Evolutionary conservation across 1,284 basidiomycete genomes (phyloP).

Genomic region (Paramarasmius palmivorus): DNA sequence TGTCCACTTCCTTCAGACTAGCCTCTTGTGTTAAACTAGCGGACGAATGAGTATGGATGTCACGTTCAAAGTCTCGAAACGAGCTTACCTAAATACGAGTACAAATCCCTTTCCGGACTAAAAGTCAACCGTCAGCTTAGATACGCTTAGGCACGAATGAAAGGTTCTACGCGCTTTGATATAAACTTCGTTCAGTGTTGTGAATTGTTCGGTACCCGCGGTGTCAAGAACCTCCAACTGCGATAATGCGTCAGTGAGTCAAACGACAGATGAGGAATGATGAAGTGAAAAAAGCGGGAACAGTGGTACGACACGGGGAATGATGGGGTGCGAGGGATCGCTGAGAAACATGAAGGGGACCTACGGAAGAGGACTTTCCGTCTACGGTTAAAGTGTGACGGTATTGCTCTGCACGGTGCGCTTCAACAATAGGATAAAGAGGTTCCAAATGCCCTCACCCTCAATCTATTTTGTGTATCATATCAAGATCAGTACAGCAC

Average conservation of each 20-base stretch:
- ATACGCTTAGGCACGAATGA: background rate
- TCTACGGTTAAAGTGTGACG: conserved; percentile 61
- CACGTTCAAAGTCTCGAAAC: background rate
- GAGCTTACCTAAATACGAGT: conserved; percentile 73
- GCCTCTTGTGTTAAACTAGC: conserved; percentile 75
- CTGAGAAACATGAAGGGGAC: conserved; percentile 25
- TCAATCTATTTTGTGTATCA: conserved; percentile 5
- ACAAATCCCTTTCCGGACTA: conserved; percentile 78
- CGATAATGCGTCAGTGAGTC: conserved; percentile 11
- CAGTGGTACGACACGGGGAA: conserved; percentile 6
- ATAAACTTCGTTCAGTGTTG: conserved; percentile 75
- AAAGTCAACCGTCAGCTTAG: background rate
- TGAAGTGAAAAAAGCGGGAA: conserved; percentile 15
- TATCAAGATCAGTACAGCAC: background rate
- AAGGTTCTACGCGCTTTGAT: conserved; percentile 54
- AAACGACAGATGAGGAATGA: conserved; percentile 15
- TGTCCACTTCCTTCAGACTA: conserved; percentile 76
- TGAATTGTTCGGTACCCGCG: conserved; percentile 88
- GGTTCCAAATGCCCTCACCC: conserved; percentile 3
- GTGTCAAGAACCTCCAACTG: conserved; percentile 88
- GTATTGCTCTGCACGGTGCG: conserved; percentile 57
- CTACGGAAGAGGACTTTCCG: conserved; percentile 54
- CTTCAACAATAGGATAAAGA: conserved; percentile 3
- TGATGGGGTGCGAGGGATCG: conserved; percentile 11
- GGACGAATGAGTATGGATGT: background rate